Evolutionary conservation across 345 rosid genomes (phyloP).

Genomic region (Isatis tinctoria): DNA sequence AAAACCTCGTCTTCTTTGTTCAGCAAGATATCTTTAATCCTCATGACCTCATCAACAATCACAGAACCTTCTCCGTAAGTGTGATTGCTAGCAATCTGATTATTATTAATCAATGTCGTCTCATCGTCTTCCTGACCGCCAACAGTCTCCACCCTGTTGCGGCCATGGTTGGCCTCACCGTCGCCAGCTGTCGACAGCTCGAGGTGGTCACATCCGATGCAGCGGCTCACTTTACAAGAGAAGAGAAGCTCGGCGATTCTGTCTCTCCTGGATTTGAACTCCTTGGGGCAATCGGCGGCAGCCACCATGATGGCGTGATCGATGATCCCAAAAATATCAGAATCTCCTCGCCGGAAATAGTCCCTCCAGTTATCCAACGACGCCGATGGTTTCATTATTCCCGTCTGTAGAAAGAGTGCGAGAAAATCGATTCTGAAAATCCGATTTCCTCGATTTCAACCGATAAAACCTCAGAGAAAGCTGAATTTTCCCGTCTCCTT

Average conservation of each 20-base stretch:
- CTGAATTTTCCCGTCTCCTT: background rate
- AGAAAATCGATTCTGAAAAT: background rate
- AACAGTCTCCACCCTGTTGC: background rate
- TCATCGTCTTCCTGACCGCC: conserved; percentile 28
- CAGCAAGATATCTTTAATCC: conserved; percentile 62
- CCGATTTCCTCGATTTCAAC: background rate
- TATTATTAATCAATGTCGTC: conserved; percentile 30
- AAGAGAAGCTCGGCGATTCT: conserved; percentile 66
- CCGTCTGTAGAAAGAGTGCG: background rate
- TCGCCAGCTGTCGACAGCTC: conserved; percentile 40
- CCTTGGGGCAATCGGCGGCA: conserved; percentile 63
- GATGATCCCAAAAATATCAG: conserved; percentile 65
- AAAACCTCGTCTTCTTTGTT: conserved; percentile 56
- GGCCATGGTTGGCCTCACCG: conserved; percentile 6
- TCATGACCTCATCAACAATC: conserved; percentile 53
- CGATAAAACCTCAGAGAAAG: background rate
- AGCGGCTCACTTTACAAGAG: conserved; percentile 44
- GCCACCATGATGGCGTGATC: conserved; percentile 75
- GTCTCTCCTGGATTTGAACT: conserved; percentile 57
- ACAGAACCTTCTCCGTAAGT: conserved; percentile 58
- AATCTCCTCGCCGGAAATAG: conserved; percentile 59
- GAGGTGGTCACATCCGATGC: conserved; percentile 57
- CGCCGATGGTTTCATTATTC: background rate
- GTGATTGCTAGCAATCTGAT: conserved; percentile 45
- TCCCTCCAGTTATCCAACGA: conserved; percentile 69